Evolutionary conservation across 2,329 filamentous ascomycete species (phyloP), one percentile per base, ranked within the genome.

Genomic region (Daldinia sp.): DNA sequence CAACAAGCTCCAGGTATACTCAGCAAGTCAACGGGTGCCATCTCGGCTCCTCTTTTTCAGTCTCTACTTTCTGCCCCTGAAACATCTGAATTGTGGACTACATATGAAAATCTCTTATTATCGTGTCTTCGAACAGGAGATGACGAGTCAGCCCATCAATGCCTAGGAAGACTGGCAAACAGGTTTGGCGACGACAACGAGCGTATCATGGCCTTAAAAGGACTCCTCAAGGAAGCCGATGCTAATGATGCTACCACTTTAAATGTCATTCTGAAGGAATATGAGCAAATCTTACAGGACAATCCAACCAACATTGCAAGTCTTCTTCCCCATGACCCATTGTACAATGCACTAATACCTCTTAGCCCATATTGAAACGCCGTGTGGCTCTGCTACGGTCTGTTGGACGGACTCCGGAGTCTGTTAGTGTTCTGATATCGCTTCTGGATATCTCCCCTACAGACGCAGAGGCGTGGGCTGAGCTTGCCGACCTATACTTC

Each of bases 391-490:
- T 98, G 32, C 80, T 98, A 61, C 87, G 88, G 70, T 90, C 90
- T 25, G 83, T 96, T 76, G 88, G 87, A 27, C 88, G 87, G 71
- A 81, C 81, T 1, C 72, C 85, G 1, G 93, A 97, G 66, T 92
- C 95, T 0, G 90, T 94, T 43, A 80, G 86, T 29, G 88, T 90
- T 25, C 79, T 98, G 60, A 87, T 89, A 64, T 84, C 88, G 58
- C 83, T 98, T 25, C 81, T 99, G 47, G 91, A 96, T 73, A 88
- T 90, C 64, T 91, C 89, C 55, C 94, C 95, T 1, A 97, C 92
- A 1, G 95, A 99, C 79, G 89, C 90, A 4, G 95, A 99, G 80
- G 89, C 91, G 8, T 99, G 95, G 95, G 87, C 92, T 53, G 95
- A 99, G 79, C 82, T 98, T 69, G 87, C 92, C 54, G 93, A 97